These are phyloP conservation scores for Dionaea muscipula DNA, from an alignment of 179 eudicot genomes.

Conservation along the genomic window DNA sequence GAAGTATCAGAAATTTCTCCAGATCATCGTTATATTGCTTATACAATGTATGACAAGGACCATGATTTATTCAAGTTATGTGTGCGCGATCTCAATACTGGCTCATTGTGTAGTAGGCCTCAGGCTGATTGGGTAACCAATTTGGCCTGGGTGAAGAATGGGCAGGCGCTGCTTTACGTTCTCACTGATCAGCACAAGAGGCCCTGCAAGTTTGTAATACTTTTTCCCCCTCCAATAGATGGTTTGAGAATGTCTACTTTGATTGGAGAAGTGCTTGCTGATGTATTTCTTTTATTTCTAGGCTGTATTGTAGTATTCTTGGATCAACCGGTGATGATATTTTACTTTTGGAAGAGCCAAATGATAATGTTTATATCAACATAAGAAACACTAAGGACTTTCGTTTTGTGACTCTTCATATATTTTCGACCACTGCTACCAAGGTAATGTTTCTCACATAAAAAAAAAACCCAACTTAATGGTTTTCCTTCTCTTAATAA, in stretches of 20 bases:
- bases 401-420: slow-evolving; percentile 44
- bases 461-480: neutral
- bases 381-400: slow-evolving; percentile 84
- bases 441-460: slow-evolving; percentile 37
- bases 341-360: slow-evolving; percentile 63
- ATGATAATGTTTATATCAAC: slow-evolving; percentile 55
- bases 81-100: slow-evolving; percentile 64
- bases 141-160: slow-evolving; percentile 79
- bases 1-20: slow-evolving; percentile 92
- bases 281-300: slow-evolving; percentile 18
- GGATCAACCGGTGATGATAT: slow-evolving; percentile 59
- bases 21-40: slow-evolving; percentile 79
- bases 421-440: slow-evolving; percentile 51
- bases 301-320: slow-evolving; percentile 62
- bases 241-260: neutral
- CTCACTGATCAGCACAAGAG: slow-evolving; percentile 70
- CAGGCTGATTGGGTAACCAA: slow-evolving; percentile 74
- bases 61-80: slow-evolving; percentile 75
- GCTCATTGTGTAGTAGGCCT: slow-evolving; percentile 66
- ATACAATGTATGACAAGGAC: slow-evolving; percentile 93
- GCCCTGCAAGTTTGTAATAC: slow-evolving; percentile 55
- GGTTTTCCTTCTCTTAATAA: neutral
- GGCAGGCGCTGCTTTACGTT: slow-evolving; percentile 63
- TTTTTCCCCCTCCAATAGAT: neutral
- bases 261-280: neutral